Conservation (phyloP, 768 basidiomycete species). For the Russula foetens region DNA sequence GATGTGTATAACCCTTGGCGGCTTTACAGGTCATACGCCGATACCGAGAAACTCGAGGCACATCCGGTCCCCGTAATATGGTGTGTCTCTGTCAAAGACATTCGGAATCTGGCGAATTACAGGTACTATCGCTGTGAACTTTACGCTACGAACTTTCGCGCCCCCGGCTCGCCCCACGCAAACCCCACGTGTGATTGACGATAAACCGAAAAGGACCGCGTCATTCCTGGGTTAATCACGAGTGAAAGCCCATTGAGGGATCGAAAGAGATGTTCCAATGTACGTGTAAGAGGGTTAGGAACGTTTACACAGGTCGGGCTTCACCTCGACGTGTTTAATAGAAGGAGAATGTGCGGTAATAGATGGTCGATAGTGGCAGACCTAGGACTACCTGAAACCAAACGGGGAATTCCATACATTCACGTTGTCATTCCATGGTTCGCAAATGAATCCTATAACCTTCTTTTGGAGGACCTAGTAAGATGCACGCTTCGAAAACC, state of each 20-base stretch:
- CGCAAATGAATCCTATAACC: neutral
- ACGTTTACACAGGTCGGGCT: neutral
- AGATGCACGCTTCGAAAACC: neutral
- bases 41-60: conserved; percentile 2
- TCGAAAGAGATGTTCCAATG: neutral
- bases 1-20: neutral
- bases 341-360: conserved; percentile 10
- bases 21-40: conserved; percentile 1
- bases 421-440: neutral
- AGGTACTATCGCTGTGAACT: conserved; percentile 1
- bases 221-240: neutral
- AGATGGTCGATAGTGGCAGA: conserved; percentile 8
- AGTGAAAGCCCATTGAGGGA: neutral
- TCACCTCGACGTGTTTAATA: neutral
- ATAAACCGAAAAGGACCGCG: conserved; percentile 9
- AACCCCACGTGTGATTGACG: conserved; percentile 11
- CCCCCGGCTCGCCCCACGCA: conserved; percentile 6
- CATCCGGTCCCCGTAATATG: neutral
- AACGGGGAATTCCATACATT: neutral
- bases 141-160: neutral
- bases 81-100: neutral
- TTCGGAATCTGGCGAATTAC: neutral
- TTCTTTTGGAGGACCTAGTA: conserved; percentile 5
- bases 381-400: neutral
- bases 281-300: conserved; percentile 1